Percentiles rank a stretch among this genome's conserved stretches.
Conservation (phyloP, 2,329 filamentous ascomycete genomes). For the Fusarium torulosum region DNA sequence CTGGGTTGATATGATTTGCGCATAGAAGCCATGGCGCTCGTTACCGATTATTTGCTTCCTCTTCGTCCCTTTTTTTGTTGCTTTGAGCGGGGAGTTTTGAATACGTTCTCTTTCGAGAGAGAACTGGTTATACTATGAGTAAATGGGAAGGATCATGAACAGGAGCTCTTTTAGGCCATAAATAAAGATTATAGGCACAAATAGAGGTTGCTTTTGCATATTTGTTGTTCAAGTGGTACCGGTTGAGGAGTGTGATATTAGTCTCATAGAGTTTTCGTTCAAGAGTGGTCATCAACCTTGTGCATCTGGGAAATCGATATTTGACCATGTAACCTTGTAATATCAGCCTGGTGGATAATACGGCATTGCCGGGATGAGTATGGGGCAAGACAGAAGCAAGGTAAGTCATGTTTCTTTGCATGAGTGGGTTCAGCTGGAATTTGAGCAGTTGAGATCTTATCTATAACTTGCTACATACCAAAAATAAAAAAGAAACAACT, state of each 20-base stretch:
- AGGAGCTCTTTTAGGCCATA: background rate
- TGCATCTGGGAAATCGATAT: slow-evolving; percentile 12
- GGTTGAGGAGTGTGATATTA: background rate
- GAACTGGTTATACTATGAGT: slow-evolving; percentile 12
- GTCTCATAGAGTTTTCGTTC: background rate
- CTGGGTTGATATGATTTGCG: slow-evolving; percentile 26
- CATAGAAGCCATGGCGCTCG: slow-evolving; percentile 47
- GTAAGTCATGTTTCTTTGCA: slow-evolving; percentile 6
- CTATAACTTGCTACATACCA: background rate
- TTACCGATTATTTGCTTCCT: slow-evolving; percentile 28
- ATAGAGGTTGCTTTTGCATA: slow-evolving; percentile 1
- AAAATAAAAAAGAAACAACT: background rate
- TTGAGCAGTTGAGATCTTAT: slow-evolving; percentile 8
- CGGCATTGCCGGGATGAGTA: slow-evolving; percentile 25
- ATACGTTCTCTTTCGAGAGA: slow-evolving; percentile 20
- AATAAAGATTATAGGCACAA: background rate
- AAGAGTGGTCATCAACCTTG: background rate
- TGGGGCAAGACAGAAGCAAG: slow-evolving; percentile 7
- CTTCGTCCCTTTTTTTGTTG: slow-evolving; percentile 28
- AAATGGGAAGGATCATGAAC: background rate
- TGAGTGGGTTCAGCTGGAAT: slow-evolving; percentile 5
- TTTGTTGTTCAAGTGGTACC: too few species aligned
- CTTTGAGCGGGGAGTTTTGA: slow-evolving; percentile 38
- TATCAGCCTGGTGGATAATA: background rate
- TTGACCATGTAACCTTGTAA: slow-evolving; percentile 10